Evolutionary conservation across 2,329 filamentous ascomycete species (phyloP), one percentile per base, ranked within the genome.

Genomic region (Aspergillus quadrilineatus): DNA sequence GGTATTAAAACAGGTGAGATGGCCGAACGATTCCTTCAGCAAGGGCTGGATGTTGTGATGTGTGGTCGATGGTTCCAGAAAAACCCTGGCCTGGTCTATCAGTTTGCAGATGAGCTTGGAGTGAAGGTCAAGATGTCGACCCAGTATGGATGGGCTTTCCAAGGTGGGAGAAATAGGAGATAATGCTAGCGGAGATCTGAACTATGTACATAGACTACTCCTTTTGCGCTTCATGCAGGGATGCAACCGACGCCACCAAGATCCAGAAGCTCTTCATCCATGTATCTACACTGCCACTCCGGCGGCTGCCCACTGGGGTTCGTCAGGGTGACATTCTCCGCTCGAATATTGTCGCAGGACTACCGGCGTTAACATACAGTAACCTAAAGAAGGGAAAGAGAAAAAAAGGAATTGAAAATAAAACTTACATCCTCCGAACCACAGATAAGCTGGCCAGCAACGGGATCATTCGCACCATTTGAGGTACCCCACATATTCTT

Each of bases 1-100:
- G 57, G 42, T 1, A 64, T 67, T 47, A 60, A 57, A 9, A 62
- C 58, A 1, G 63, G 60, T 3, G 34, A 36, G 22, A 37, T 44
- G 39, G 55, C 54, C 3, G 45, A 53, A 61, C 72, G 79, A 15
- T 55, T 85, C n/a, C 68, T 76, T 1, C 74, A 77, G 10, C 70
- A 74, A 6, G 73, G 74, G 0, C 61, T 85, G 0, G 84, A 86
- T 65, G 70, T 80, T 0, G 73, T 80, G 5, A 72, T 78, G 29
- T 77, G 76, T 0, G 83, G 82, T 0, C 75, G 84, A 1, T 71
- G 75, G 71, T 86, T 86, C 63, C 82, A 82, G 69, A 82, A 84
- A 72, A 82, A 85, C 60, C 83, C 84, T 0, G 80, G 80, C 0
- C 63, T 85, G 15, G 82, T 85, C 0, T 83, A 80, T 75, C 63